A percentile compares a stretch with the other conserved stretches of the same genome.
phyloP scores from a whole-genome alignment of 2,329 filamentous ascomycete genomes.

The Ceratocystiopsis sp. region DNA sequence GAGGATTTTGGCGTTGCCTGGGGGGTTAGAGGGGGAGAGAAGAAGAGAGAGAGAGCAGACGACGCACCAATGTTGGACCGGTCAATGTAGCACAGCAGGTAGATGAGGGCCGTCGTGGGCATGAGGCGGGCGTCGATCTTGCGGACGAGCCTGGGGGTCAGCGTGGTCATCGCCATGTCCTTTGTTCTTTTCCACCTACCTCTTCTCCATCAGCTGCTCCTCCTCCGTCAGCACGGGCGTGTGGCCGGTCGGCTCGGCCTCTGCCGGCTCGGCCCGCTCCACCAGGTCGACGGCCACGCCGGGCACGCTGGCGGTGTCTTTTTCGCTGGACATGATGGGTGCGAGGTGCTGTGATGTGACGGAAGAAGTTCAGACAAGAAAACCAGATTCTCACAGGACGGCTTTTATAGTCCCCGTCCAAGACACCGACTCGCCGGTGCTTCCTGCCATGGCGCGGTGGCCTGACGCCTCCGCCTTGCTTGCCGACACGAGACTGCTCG shows the following conservation, averaged over 20 bases:
- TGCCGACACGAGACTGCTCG: no score
- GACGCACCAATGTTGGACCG: constrained; percentile 43
- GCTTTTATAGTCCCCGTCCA: no score
- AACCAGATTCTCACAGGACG: no score
- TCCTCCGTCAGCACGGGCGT: constrained; percentile 2
- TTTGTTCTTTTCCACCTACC: not conserved
- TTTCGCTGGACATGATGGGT: constrained; percentile 1
- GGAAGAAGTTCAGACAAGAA: no score
- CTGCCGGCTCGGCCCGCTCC: constrained; percentile 5
- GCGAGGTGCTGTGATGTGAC: no score
- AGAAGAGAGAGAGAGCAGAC: not conserved
- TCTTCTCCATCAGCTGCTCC: constrained; percentile 3
- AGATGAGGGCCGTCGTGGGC: constrained; percentile 44
- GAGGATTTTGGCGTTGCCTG: constrained; percentile 44
- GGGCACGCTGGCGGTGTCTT: not conserved
- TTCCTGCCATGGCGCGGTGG: no score
- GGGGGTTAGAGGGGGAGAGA: not conserved
- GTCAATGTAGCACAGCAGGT: constrained; percentile 52
- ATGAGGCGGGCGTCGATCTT: constrained; percentile 48
- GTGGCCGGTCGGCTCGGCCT: not conserved
- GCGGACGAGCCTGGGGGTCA: constrained; percentile 20
- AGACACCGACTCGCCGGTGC: no score
- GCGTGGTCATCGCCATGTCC: not conserved
- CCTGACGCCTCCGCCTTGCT: no score
- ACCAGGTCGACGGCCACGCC: constrained; percentile 2